These are phyloP conservation scores for Chlorella sorokiniana DNA, from an alignment of 139 green algal genomes.

Conservation along the genomic window DNA sequence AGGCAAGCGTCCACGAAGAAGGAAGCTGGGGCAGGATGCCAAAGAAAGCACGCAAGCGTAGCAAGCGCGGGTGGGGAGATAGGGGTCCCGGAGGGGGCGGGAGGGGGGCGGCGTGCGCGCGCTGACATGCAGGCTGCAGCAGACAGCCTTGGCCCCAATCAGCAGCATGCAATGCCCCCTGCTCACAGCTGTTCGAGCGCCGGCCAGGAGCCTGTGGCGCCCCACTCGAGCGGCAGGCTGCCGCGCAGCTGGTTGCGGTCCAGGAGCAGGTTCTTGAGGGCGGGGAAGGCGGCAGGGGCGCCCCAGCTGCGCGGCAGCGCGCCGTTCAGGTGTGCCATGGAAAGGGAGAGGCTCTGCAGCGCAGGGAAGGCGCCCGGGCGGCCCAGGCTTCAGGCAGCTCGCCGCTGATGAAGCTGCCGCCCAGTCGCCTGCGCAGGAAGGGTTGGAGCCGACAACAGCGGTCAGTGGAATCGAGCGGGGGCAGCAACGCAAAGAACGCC, in stretches of 20 bases:
- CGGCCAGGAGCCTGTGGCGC: not conserved
- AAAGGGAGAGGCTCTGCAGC: not conserved
- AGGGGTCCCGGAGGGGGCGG: too few relatives aligned
- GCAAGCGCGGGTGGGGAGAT: too few relatives aligned
- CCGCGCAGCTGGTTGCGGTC: not conserved
- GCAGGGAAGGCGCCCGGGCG: slow-evolving; percentile 5
- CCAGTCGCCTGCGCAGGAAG: not conserved
- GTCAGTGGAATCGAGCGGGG: not conserved
- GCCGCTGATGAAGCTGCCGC: slow-evolving; percentile 3
- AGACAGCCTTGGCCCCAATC: too few relatives aligned
- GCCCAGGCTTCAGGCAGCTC: slow-evolving; percentile 16
- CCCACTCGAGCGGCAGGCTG: slow-evolving; percentile 4
- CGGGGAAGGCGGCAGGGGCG: slow-evolving; percentile 3
- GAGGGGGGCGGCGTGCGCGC: too few relatives aligned
- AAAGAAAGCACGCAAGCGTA: too few relatives aligned
- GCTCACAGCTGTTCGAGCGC: slow-evolving; percentile 4
- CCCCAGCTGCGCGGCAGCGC: slow-evolving; percentile 1
- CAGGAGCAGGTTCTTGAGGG: not conserved
- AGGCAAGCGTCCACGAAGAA: too few relatives aligned
- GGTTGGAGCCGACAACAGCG: not conserved
- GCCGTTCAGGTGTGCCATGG: not conserved
- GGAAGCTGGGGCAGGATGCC: too few relatives aligned
- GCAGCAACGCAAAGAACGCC: not conserved
- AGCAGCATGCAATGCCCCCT: not conserved
- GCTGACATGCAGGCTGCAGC: too few relatives aligned